phyloP scores from a whole-genome alignment of 176 grass and related monocot species.

The Poa pratensis region DNA sequence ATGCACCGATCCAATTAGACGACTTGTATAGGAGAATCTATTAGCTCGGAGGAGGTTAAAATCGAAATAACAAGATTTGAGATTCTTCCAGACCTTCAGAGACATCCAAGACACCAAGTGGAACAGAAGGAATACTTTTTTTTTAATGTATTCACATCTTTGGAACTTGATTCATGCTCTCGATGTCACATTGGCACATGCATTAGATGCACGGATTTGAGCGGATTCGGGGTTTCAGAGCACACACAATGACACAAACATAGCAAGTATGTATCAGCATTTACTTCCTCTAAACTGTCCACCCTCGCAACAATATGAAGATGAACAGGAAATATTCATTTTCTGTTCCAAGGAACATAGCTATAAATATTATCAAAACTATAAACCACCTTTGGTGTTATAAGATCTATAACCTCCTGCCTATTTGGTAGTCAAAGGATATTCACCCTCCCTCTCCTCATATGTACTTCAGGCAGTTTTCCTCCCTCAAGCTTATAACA shows the following conservation, averaged over 20 bases:
- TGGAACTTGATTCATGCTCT: conserved; percentile 29
- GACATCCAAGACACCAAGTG: neutral
- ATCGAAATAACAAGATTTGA: neutral
- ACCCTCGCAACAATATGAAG: conserved; percentile 42
- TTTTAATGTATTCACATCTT: conserved; percentile 29
- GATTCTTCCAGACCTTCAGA: neutral
- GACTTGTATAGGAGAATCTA: neutral
- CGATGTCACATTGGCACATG: conserved; percentile 33
- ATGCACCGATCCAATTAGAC: neutral
- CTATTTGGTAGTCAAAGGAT: conserved; percentile 63
- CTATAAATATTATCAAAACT: conserved; percentile 68
- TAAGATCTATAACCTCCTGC: conserved; percentile 69
- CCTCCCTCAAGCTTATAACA: conserved; percentile 44
- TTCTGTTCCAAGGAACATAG: conserved; percentile 53
- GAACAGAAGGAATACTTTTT: neutral
- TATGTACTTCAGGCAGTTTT: conserved; percentile 53
- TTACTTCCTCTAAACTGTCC: conserved; percentile 36
- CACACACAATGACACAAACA: conserved; percentile 22
- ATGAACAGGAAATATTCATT: conserved; percentile 27
- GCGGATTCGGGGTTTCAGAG: conserved; percentile 19
- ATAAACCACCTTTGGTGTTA: conserved; percentile 55
- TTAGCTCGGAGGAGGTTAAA: neutral
- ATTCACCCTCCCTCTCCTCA: conserved; percentile 39
- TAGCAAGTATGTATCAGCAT: conserved; percentile 28
- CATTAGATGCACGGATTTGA: neutral